Percentiles rank a stretch among this genome's conserved stretches.
Conservation (phyloP, 257 asterid genomes). For the Solanum infundibuliforme region DNA sequence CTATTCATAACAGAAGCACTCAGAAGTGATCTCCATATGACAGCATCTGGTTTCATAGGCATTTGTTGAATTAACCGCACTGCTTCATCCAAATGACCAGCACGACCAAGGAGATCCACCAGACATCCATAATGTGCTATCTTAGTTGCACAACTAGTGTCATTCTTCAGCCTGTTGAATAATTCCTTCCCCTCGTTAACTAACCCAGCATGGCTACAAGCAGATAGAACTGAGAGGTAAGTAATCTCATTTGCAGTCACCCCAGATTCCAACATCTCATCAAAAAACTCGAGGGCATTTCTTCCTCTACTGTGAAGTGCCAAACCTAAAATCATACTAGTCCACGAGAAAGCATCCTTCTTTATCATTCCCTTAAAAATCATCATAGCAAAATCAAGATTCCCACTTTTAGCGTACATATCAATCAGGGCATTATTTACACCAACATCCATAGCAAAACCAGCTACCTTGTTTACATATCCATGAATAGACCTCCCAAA, state of each 20-base stretch:
- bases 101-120: constrained; percentile 70
- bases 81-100: constrained; percentile 52
- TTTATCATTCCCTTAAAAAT: constrained; percentile 32
- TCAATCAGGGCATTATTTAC: constrained; percentile 64
- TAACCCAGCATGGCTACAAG: constrained; percentile 70
- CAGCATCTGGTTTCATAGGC: constrained; percentile 73
- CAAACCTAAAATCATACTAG: constrained; percentile 58
- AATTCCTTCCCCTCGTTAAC: constrained; percentile 55
- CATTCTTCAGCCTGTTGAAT: constrained; percentile 21
- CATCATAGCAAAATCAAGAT: constrained; percentile 41
- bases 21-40: constrained; percentile 63
- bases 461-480: constrained; percentile 35
- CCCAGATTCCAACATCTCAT: constrained; percentile 52
- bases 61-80: constrained; percentile 28
- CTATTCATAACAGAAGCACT: constrained; percentile 40
- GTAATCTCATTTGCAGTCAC: constrained; percentile 53
- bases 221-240: constrained; percentile 54
- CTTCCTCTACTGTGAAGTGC: constrained; percentile 62
- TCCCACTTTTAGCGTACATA: constrained; percentile 73
- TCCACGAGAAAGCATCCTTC: constrained; percentile 68
- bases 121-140: constrained; percentile 69
- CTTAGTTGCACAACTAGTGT: constrained; percentile 24
- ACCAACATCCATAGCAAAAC: constrained; percentile 30
- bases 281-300: constrained; percentile 40
- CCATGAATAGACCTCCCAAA: constrained; percentile 58